Conservation (phyloP, 768 basidiomycete genomes). For the Udeniomyces megalosporus region DNA sequence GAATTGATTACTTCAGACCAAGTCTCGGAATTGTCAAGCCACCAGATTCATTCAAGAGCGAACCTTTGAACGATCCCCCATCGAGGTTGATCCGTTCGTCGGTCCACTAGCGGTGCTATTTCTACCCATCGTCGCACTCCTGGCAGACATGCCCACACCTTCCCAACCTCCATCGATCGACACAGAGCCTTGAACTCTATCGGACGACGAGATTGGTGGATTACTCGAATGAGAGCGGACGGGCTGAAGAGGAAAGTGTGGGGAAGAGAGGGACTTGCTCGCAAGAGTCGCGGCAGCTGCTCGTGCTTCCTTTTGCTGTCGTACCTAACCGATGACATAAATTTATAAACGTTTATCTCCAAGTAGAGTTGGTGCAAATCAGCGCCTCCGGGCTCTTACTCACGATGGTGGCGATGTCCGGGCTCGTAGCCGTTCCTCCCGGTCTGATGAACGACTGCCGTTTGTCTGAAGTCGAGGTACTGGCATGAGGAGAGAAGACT, state of each 20-base stretch:
- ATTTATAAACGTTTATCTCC: too few species aligned
- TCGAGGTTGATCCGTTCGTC: not conserved
- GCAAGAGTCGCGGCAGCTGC: not conserved
- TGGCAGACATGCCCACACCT: not conserved
- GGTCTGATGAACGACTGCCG: not conserved
- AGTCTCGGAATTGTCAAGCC: too few species aligned
- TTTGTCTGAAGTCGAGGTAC: not conserved
- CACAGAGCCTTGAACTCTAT: too few species aligned
- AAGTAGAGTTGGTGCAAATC: too few species aligned
- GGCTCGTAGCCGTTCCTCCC: not conserved
- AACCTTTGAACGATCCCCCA: too few species aligned
- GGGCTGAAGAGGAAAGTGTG: not conserved
- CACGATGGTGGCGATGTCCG: conserved; percentile 4
- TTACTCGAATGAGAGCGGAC: not conserved
- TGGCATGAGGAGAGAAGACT: not conserved
- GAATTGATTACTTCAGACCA: too few species aligned
- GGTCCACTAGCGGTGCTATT: too few species aligned
- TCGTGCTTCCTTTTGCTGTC: not conserved
- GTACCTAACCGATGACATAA: too few species aligned
- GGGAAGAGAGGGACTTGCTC: not conserved
- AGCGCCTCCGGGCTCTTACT: too few species aligned
- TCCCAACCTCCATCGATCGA: not conserved
- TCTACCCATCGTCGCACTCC: not conserved
- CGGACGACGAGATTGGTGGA: not conserved
- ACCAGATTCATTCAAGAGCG: too few species aligned